phyloP scores from a whole-genome alignment of 2,329 filamentous ascomycete species.

The Phialocephala sp. region DNA sequence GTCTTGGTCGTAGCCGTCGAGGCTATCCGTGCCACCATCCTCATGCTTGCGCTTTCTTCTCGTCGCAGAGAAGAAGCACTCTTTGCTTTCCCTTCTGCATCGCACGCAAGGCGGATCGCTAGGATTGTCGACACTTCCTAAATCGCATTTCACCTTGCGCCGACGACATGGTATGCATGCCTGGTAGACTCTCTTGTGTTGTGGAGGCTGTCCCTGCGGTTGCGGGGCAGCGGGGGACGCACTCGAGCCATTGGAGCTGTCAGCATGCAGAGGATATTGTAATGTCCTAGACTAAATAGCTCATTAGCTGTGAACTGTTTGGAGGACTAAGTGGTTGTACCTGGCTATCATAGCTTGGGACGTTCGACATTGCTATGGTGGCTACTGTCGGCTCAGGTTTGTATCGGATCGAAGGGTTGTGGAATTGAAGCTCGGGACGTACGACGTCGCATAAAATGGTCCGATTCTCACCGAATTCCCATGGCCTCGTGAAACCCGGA shows the following conservation, averaged over 20 bases:
- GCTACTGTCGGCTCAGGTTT: conserved; percentile 15
- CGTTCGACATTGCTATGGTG: conserved; percentile 1
- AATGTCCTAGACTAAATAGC: conserved; percentile 30
- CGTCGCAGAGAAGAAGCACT: conserved; percentile 96
- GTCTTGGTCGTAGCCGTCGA: conserved; percentile 49
- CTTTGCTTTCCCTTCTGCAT: conserved; percentile 92
- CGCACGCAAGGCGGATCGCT: conserved; percentile 92
- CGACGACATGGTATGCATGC: conserved; percentile 59
- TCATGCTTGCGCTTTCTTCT: conserved; percentile 86
- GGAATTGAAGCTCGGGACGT: conserved; percentile 1
- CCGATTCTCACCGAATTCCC: background rate
- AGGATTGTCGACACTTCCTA: conserved; percentile 85
- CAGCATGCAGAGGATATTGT: conserved; percentile 31
- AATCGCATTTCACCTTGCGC: conserved; percentile 62
- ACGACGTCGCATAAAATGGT: conserved; percentile 1
- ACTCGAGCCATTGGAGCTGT: conserved; percentile 29
- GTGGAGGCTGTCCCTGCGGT: conserved; percentile 25
- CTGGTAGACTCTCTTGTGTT: conserved; percentile 48
- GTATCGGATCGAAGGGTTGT: background rate
- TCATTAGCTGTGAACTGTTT: conserved; percentile 1
- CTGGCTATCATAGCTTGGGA: conserved; percentile 11
- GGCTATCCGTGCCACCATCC: conserved; percentile 56
- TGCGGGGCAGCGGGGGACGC: conserved; percentile 29
- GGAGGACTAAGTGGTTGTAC: background rate
- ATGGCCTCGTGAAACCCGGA: background rate